Evolutionary conservation across 2,329 filamentous ascomycete species (phyloP).

Genomic region (Sporothrix curviconia): DNA sequence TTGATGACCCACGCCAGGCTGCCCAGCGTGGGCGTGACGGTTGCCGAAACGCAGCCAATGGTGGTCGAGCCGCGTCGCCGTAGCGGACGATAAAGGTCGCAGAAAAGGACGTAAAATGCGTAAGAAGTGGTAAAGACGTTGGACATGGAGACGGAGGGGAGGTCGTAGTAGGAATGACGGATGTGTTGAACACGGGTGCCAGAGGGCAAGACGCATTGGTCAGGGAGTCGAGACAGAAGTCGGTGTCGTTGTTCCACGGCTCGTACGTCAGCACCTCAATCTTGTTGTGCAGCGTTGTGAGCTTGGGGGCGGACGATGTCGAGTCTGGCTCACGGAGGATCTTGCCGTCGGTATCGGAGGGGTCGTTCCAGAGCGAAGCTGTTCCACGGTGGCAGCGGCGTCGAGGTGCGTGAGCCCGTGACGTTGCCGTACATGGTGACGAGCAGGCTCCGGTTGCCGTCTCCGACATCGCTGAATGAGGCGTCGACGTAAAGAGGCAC

Average conservation of each 20-base stretch:
- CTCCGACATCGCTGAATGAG: slow-evolving; percentile 52
- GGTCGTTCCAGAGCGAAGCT: slow-evolving; percentile 57
- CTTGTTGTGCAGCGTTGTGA: slow-evolving; percentile 66
- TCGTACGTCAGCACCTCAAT: slow-evolving; percentile 73
- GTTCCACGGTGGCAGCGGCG: slow-evolving; percentile 52
- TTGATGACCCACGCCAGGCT: slow-evolving; percentile 60
- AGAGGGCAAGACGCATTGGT: slow-evolving; percentile 66
- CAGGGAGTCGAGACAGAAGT: slow-evolving; percentile 61
- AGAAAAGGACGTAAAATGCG: slow-evolving; percentile 74
- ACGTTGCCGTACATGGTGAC: slow-evolving; percentile 89
- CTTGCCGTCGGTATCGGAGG: slow-evolving; percentile 62
- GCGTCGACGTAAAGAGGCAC: slow-evolving; percentile 69
- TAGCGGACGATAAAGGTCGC: slow-evolving; percentile 68
- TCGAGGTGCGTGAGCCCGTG: slow-evolving; percentile 57
- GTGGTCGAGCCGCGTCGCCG: slow-evolving; percentile 58
- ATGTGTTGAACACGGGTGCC: slow-evolving; percentile 58
- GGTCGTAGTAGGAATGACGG: slow-evolving; percentile 30
- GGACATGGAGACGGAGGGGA: slow-evolving; percentile 68
- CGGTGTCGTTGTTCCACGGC: slow-evolving; percentile 48
- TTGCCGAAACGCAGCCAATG: slow-evolving; percentile 75
- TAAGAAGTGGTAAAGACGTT: slow-evolving; percentile 77
- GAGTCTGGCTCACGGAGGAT: slow-evolving; percentile 59
- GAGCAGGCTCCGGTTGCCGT: slow-evolving; percentile 58
- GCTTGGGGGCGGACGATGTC: slow-evolving; percentile 41
- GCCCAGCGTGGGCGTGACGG: slow-evolving; percentile 78